Base-by-base conservation (phyloP, 1,284 basidiomycete species). In the Coniophora puteana region DNA sequence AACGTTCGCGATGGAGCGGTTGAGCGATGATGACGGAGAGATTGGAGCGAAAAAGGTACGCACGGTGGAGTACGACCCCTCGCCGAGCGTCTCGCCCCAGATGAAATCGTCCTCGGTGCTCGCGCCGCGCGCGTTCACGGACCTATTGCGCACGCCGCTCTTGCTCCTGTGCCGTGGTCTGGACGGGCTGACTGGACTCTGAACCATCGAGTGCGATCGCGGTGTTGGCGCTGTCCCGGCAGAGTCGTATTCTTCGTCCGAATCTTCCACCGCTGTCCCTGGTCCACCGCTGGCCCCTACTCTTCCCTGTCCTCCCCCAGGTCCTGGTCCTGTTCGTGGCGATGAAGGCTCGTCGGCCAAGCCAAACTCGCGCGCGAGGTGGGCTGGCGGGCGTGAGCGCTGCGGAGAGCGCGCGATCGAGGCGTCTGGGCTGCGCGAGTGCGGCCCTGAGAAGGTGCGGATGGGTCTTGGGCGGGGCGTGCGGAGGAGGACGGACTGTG, bases 11-110 rank as follows among this genome's bases (percentile, higher is more conserved):
- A 51, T 43, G 43, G 45, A 31, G 13, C 31, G 38, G n/a, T 34
- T 17, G 26, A 41, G 41, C 28, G 31, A 47, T 48, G 41, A 49
- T 46, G 23, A 43, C 39, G 25, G 14, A 8, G 26, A 37, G 38
- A 14, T 33, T 4, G 35, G 13, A 22, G 28, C 13, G 29, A 45
- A 43, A 37, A 24, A 16, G 10, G 26, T 3, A 66, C 77, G 55
- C 57, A 86, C 85, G 2, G 80, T 83, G n/a, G 83, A 87, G 55
- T 87, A 89, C 2, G 83, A 83, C 13, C 87, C 86, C 55, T 88
- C 82, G n/a, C 86, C 87, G 4, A 89, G 67, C 12, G 77, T 74
- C 26, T 76, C 67, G 4, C 80, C 80, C 52, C 88, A 83, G 45
- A 78, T 73, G 53, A 88, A 89, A 59, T 89, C 83, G 40, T 77